Evolutionary conservation across 192 early-diverging fungal genomes (phyloP).

Genomic region (Rhizophagus clarus): DNA sequence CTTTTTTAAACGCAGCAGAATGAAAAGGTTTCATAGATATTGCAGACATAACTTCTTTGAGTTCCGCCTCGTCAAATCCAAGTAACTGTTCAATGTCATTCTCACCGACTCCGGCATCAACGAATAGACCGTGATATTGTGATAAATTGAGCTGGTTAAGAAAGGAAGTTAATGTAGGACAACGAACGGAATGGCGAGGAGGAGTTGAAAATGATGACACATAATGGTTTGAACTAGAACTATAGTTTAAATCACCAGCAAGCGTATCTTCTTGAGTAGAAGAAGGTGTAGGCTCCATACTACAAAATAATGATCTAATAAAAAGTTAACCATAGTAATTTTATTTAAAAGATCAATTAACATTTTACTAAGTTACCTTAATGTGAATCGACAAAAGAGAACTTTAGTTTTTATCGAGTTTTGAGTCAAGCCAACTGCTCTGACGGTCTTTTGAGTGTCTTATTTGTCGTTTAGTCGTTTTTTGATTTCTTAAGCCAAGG

Average conservation of each 20-base stretch:
- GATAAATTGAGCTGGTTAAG: constrained; percentile 51
- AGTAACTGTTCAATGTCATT: constrained; percentile 51
- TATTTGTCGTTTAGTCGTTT: background rate
- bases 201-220: background rate
- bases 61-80: constrained; percentile 53
- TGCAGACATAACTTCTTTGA: constrained; percentile 48
- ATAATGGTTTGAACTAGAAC: too few relatives aligned
- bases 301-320: background rate
- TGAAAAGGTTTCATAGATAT: constrained; percentile 58
- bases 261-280: constrained; percentile 8
- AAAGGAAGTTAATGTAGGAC: constrained; percentile 47
- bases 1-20: constrained; percentile 50
- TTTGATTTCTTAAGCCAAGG: background rate
- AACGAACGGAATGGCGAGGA: background rate
- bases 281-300: constrained; percentile 1
- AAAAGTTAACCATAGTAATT: background rate
- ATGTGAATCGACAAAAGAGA: background rate
- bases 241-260: constrained; percentile 2
- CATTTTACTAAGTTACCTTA: background rate
- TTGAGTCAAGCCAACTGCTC: constrained; percentile 12
- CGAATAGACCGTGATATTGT: constrained; percentile 49
- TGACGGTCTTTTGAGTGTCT: constrained; percentile 11
- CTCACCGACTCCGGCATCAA: constrained; percentile 52
- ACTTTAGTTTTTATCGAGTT: background rate
- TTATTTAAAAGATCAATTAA: background rate